These are phyloP conservation scores for Coniochaeta ligniaria DNA, from an alignment of 2,329 filamentous ascomycete genomes.

Conservation along the genomic window DNA sequence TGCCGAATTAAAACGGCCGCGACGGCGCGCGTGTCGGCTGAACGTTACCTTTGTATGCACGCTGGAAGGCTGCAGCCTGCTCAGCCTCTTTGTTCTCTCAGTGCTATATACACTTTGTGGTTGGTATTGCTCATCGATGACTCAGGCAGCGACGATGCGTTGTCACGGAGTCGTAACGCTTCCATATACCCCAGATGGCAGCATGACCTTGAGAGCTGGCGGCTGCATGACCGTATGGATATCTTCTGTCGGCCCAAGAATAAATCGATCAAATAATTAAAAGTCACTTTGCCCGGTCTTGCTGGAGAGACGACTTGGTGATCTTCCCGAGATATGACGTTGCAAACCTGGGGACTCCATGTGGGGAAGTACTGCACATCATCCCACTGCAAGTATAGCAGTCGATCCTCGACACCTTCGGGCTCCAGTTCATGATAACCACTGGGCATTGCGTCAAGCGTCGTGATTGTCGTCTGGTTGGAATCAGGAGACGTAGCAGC, in stretches of 20 bases:
- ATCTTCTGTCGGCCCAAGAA: background rate
- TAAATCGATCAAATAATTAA: background rate
- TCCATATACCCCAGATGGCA: background rate
- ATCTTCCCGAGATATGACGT: background rate
- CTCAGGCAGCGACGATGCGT: background rate
- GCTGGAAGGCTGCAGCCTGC: background rate
- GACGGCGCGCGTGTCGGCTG: background rate
- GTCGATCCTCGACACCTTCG: background rate
- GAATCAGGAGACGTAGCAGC: background rate
- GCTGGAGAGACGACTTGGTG: background rate
- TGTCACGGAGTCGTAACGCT: background rate
- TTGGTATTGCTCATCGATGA: background rate
- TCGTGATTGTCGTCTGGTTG: background rate
- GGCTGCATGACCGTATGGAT: background rate
- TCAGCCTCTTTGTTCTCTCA: background rate
- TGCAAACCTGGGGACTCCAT: no score
- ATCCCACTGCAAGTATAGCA: background rate
- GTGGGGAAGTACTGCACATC: background rate
- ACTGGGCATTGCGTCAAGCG: background rate
- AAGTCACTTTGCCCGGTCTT: background rate
- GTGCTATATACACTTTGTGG: background rate
- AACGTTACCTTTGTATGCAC: background rate
- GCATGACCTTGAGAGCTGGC: background rate
- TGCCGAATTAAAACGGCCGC: constrained; percentile 1
- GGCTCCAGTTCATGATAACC: background rate